Percentiles rank a stretch among this genome's conserved stretches.
Evolutionary conservation across 371 early-diverging fungal genomes (phyloP).

Genomic region (Mortierella sp.): DNA sequence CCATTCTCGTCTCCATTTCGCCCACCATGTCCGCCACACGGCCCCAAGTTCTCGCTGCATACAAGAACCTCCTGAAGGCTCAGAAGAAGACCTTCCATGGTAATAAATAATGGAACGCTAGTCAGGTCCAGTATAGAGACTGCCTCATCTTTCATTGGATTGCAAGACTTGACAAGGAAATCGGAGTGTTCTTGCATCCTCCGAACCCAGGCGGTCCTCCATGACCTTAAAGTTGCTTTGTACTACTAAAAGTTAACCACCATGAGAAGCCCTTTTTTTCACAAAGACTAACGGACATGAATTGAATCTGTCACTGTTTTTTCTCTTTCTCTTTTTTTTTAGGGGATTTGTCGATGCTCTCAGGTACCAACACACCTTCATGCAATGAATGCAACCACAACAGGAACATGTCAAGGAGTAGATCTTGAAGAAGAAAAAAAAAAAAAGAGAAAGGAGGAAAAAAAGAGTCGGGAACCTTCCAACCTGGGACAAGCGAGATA

Average conservation of each 20-base stretch:
- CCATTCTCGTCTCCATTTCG: too few relatives aligned
- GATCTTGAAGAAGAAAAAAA: background rate
- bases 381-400: background rate
- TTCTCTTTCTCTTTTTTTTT: background rate
- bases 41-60: conserved; percentile 46
- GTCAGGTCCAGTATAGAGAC: too few relatives aligned
- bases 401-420: background rate
- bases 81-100: conserved; percentile 53
- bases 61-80: conserved; percentile 50
- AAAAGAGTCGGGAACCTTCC: background rate
- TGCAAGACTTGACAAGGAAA: too few relatives aligned
- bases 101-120: conserved; percentile 1
- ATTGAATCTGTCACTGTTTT: background rate
- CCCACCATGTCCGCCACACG: conserved; percentile 39
- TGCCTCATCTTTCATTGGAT: too few relatives aligned
- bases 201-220: too few relatives aligned
- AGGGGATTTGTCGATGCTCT: conserved; percentile 43
- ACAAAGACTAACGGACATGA: background rate
- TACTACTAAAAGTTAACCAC: too few relatives aligned
- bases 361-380: conserved; percentile 29
- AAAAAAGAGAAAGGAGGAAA: background rate
- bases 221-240: too few relatives aligned
- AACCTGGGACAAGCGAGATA: too few relatives aligned
- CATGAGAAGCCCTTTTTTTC: too few relatives aligned
- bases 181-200: too few relatives aligned